Evolutionary conservation across 2,329 filamentous ascomycete species (phyloP), one percentile per base, ranked within the genome.

Genomic region (Ascochyta clinopodiicola): DNA sequence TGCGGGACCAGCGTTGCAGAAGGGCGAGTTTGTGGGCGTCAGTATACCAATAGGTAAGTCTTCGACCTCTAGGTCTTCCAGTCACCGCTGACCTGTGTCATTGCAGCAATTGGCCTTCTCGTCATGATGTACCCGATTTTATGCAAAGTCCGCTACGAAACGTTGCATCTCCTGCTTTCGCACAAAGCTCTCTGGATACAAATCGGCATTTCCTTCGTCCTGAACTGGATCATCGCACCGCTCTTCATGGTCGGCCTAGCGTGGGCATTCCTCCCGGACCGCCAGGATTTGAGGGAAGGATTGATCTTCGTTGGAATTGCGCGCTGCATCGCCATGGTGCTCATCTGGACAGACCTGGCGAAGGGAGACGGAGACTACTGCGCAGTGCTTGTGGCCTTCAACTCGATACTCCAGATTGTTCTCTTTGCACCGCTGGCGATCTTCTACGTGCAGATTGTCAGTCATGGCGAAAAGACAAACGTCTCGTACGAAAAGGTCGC

Each of bases 111-210:
- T 43, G 91, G 92, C 0, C 78, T 96, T 0, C 81, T 96, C 1
- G 87, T 96, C 37, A 96, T 96, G 91, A 96, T 96, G 91, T 96
- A 95, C 69, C 92, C 92, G 0, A 96, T 96, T 56, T 79, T 96
- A 0, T 96, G 91, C 82, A 95, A 95, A 73, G 89, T 96, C 6
- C 86, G 86, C 36, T 95, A 86, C 74, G 91, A 96, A 72, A 84
- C 85, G 0, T 77, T 96, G 9, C 90, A 92, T 71, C 77, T 83
- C 2, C 78, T 91, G 4, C 83, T 95, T 55, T 73, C 77, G 2
- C 80, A 86, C 2, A 80, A 80, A 2, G 79, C 79, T 0, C 78
- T 96, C 2, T 96, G 90, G 91, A 84, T 86, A 45, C 91, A 96
- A 72, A 84, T 96, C n/a, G 79, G 72, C 0, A 90, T 96, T 66